Evolutionary conservation across 2,329 filamentous ascomycete species (phyloP), one percentile per base, ranked within the genome.

Genomic region (Exophiala aquamarina): DNA sequence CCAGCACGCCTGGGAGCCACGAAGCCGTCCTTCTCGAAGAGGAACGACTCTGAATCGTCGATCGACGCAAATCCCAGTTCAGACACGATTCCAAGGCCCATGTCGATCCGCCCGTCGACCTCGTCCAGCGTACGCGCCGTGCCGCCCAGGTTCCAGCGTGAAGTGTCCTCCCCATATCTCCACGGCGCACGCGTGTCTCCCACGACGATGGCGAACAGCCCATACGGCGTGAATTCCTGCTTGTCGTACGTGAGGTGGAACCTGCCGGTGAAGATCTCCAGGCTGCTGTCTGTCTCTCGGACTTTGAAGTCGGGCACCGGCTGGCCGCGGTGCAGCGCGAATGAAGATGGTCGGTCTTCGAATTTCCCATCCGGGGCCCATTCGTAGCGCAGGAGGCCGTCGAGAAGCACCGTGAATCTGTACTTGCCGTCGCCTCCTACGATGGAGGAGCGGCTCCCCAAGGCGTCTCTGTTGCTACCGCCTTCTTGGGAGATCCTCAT

Each of bases 301-400:
- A 4, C 42, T 20, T 52, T 50, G 40, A 52, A 56, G 18, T 54
- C 44, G 11, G 54, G 55, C 7, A 52, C 53, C 2, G 52, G 51
- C 21, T 58, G 50, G 31, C 56, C 47, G 67, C 69, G 19, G 52
- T 79, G 75, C 44, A 79, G 68, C 13, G 81, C 82, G 59, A 84
- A 81, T 7, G 76, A 77, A 0, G 79, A 83, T 0, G 78, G 76
- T 4, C 81, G 74, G 59, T 85, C 80, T 59, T 84, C 82, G 56
- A 84, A 85, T 23, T 67, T 58, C 38, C 75, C 73, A 52, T 84
- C 80, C 8, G 71, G 67, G 1, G 81, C 74, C 78, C 79, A 85
- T 64, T 84, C 81, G 51, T 78, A 83, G 26, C 82, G 77, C 19
- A 84, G 54, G 2, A 84, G 67, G 2, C 74, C 68, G 41, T 81